Conservation (phyloP, 2,329 filamentous ascomycete genomes). For the Trichophyton rubrum region DNA sequence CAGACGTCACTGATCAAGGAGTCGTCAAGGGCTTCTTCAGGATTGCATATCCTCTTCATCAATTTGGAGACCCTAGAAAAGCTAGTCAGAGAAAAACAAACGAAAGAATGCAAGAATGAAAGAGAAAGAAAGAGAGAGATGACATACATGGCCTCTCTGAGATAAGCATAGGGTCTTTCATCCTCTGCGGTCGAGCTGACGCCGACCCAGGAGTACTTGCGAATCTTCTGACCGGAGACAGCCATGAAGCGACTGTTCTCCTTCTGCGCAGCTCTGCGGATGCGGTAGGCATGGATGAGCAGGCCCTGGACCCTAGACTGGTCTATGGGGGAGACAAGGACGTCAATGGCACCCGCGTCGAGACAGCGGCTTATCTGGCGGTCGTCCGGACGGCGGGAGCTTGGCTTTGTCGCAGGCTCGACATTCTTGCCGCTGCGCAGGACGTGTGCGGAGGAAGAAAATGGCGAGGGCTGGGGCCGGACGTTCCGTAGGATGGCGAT, state of each 20-base stretch:
- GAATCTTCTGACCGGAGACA: conserved; percentile 57
- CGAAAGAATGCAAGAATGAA: neutral
- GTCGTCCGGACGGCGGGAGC: conserved; percentile 26
- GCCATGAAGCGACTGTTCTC: conserved; percentile 53
- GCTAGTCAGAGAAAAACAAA: conserved; percentile 7
- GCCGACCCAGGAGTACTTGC: conserved; percentile 87
- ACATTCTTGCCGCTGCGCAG: neutral
- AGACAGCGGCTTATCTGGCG: conserved; percentile 57
- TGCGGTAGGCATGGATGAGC: conserved; percentile 71
- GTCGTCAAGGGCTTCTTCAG: conserved; percentile 49
- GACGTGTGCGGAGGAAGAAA: conserved; percentile 12
- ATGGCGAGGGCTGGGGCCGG: conserved; percentile 15
- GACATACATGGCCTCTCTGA: conserved; percentile 68
- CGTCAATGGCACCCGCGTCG: conserved; percentile 75
- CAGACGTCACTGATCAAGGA: conserved; percentile 53
- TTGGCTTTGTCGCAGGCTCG: neutral
- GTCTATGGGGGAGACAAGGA: conserved; percentile 67
- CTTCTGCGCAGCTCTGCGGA: conserved; percentile 60
- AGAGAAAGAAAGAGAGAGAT: conserved; percentile 6
- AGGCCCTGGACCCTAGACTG: conserved; percentile 61
- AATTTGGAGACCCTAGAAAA: conserved; percentile 58
- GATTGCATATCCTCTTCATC: conserved; percentile 78
- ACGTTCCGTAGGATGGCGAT: conserved; percentile 34
- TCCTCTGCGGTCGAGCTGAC: conserved; percentile 46
- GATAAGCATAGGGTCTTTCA: conserved; percentile 74